Conservation (phyloP, 352 stramenopile species). For the Globisporangium rhizosaccharum region DNA sequence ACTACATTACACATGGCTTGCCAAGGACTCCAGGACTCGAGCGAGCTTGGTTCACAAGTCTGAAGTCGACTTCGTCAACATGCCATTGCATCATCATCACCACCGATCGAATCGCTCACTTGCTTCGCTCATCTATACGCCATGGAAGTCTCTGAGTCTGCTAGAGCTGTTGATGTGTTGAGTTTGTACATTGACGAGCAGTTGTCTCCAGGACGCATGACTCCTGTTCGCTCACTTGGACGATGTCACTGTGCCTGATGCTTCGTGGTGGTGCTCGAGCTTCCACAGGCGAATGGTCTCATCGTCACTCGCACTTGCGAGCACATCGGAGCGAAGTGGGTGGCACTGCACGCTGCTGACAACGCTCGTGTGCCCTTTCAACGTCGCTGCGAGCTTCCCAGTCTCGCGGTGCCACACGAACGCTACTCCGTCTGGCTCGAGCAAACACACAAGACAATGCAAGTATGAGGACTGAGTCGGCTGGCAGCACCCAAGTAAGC, state of each 20-base stretch:
- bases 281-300: constrained; percentile 55
- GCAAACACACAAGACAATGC: background rate
- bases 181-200: too few relatives aligned
- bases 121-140: too few relatives aligned
- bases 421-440: constrained; percentile 40
- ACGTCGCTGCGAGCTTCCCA: constrained; percentile 27
- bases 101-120: too few relatives aligned
- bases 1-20: too few relatives aligned
- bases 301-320: constrained; percentile 72
- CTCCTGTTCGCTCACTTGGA: background rate
- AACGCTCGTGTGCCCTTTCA: constrained; percentile 56
- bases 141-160: too few relatives aligned
- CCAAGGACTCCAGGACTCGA: too few relatives aligned
- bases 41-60: too few relatives aligned
- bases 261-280: constrained; percentile 8
- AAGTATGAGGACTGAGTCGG: background rate
- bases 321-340: constrained; percentile 36
- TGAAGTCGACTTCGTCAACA: too few relatives aligned
- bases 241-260: background rate
- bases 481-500: background rate
- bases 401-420: constrained; percentile 59
- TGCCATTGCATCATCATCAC: too few relatives aligned
- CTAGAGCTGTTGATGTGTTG: too few relatives aligned
- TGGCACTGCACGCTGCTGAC: constrained; percentile 67
- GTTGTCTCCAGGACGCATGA: too few relatives aligned